Base-by-base conservation (phyloP, 2,329 filamentous ascomycete species). In the Cercospora citrullina region DNA sequence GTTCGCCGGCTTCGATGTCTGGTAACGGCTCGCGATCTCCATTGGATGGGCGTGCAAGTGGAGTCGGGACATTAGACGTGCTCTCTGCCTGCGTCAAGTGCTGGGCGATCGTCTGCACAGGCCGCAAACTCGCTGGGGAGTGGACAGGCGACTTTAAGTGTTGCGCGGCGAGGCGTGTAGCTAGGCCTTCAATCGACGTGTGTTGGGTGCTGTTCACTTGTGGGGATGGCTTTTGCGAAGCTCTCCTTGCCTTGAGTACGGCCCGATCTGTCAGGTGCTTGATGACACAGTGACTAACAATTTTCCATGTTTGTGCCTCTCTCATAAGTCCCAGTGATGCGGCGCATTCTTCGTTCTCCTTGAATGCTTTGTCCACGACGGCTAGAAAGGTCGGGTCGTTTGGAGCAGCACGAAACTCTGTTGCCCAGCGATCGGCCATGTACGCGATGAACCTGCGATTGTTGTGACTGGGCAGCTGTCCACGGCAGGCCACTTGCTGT, bases 231-330 rank as follows among this genome's bases (percentile, higher is more conserved):
- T 31, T 64, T 26, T 64, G 62, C 18, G 62, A 51, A 14, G 68
- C 63, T 28, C 59, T 66, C 45, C 65, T 66, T 7, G 65, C 66
- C 62, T 69, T 65, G 33, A 58, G 31, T 21, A 45, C 63, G 12
- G 65, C n/a, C 33, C 80, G 76, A 10, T 77, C 76, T 45, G 73
- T 79, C 30, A 87, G 79, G 67, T 87, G 85, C 66, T 83, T 81
- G 2, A 83, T 74, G 63, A 87, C 79, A 28, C 83, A 81, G 65
- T 82, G 80, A 64, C 83, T 84, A 36, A 88, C 76, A 23, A 89
- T 82, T 64, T 82, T 83, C 87, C 87, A 90, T 21, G 86, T 86
- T 70, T 88, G 85, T 33, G 87, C 85, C 57, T 87, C 78, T 64
- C 84, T 81, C 71, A 63, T 84, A 80, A 69, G 84, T 77, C 45